These are phyloP conservation scores for Coniochaeta ligniaria DNA, from an alignment of 2,329 filamentous ascomycete genomes.

Conservation along the genomic window DNA sequence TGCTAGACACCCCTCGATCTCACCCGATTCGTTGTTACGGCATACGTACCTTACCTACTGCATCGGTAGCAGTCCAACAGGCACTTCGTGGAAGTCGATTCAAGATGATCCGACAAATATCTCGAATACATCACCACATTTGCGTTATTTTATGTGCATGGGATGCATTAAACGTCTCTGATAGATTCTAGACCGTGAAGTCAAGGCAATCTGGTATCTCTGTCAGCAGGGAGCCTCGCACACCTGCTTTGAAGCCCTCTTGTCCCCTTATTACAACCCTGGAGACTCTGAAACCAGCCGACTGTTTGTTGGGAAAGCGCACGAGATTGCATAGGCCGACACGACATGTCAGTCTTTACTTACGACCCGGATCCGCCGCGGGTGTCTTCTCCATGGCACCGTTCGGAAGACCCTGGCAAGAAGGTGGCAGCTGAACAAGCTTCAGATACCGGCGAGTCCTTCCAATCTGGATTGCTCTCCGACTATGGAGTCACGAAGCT, in stretches of 20 bases:
- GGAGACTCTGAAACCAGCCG: not conserved
- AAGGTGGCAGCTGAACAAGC: conserved; percentile 20
- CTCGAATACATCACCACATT: conserved; percentile 24
- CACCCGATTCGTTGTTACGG: not conserved
- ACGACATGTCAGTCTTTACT: conserved; percentile 82
- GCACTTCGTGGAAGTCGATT: conserved; percentile 2
- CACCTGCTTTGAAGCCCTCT: not conserved
- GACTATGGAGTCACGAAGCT: conserved; percentile 67
- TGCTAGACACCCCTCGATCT: not conserved
- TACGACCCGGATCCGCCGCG: conserved; percentile 83
- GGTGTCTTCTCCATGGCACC: conserved; percentile 86
- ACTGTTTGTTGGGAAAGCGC: not conserved
- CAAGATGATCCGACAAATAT: conserved; percentile 28
- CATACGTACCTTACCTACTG: not conserved
- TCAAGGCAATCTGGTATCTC: not conserved
- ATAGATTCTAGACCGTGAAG: not conserved
- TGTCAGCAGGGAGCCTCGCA: not conserved
- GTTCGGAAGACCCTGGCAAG: conserved; percentile 38
- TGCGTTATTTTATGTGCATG: conserved; percentile 7
- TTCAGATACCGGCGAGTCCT: conserved; percentile 7
- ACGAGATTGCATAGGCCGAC: not conserved
- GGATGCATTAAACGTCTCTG: conserved; percentile 16
- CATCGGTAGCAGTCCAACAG: not conserved
- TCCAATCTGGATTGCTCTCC: conserved; percentile 36
- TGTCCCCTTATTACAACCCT: not conserved